Conservation (phyloP, 208 protist genomes). For the Herpetomonas tarakana region DNA sequence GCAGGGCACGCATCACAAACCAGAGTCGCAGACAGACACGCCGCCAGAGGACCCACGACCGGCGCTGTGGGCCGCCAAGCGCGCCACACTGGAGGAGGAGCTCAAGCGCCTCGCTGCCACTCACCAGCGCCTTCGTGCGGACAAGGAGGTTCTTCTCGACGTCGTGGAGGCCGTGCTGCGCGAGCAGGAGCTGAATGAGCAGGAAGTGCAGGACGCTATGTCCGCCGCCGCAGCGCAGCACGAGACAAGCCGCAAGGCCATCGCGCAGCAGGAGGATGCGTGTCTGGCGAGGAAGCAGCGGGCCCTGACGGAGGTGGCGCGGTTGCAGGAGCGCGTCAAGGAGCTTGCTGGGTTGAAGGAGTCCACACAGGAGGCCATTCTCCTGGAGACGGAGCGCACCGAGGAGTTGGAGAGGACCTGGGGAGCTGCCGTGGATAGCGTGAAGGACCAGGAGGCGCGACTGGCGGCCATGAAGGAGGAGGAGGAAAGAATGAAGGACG, state of each 20-base stretch:
- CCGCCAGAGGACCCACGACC: neutral
- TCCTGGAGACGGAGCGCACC: constrained; percentile 38
- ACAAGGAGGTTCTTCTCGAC: constrained; percentile 24
- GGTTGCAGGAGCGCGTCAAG: constrained; percentile 15
- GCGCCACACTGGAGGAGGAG: constrained; percentile 2
- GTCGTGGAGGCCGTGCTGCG: constrained; percentile 37
- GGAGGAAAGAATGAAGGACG: constrained; percentile 61
- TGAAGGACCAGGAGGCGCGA: constrained; percentile 22
- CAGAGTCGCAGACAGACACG: too few relatives aligned
- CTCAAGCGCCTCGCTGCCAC: constrained; percentile 13
- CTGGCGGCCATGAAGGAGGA: constrained; percentile 27
- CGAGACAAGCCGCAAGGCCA: constrained; percentile 4
- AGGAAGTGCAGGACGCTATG: constrained; percentile 22
- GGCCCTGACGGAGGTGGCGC: constrained; percentile 25
- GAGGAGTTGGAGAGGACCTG: neutral
- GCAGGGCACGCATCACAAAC: too few relatives aligned
- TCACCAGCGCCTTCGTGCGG: constrained; percentile 6
- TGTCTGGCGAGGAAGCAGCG: constrained; percentile 31
- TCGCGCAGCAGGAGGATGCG: constrained; percentile 30
- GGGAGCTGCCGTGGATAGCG: constrained; percentile 3
- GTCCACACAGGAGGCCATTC: constrained; percentile 47
- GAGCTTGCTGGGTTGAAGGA: constrained; percentile 28
- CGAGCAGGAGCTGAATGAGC: constrained; percentile 22
- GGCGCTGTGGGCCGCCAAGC: neutral
- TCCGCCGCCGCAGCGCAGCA: constrained; percentile 10